Percentiles rank a stretch among this genome's conserved stretches.
Conservation (phyloP, 306 rosid species). For the Dryas octopetala region DNA sequence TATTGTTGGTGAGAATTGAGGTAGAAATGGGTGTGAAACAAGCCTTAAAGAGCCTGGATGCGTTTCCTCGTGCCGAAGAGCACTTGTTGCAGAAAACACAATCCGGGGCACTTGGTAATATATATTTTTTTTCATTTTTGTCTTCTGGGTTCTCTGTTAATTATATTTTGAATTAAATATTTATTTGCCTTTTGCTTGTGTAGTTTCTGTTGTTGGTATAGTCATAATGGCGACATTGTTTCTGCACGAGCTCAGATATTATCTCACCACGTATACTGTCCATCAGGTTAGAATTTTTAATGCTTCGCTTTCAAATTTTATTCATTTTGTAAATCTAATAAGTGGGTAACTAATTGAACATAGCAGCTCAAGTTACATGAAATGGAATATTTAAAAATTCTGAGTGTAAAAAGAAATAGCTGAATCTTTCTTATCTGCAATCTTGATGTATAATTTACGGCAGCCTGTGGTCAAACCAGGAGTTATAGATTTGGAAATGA, state of each 20-base stretch:
- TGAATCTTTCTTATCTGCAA: too few species aligned
- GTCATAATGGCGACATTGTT: conserved; percentile 78
- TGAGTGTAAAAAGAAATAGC: too few species aligned
- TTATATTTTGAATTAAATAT: conserved; percentile 1
- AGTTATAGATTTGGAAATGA: background rate
- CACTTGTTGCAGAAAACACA: conserved; percentile 90
- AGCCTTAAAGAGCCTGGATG: conserved; percentile 74
- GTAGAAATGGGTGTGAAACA: conserved; percentile 70
- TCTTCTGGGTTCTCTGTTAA: background rate
- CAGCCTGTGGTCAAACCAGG: background rate
- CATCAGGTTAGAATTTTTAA: conserved; percentile 62
- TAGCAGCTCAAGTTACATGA: background rate
- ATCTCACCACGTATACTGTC: conserved; percentile 74
- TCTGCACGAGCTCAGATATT: conserved; percentile 86
- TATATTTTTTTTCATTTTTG: background rate
- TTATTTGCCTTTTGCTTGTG: conserved; percentile 17
- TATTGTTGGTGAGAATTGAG: background rate
- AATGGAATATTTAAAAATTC: background rate
- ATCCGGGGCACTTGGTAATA: conserved; percentile 90
- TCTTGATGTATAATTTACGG: too few species aligned
- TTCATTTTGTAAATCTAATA: background rate
- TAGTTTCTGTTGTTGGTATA: conserved; percentile 77
- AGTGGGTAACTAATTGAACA: background rate
- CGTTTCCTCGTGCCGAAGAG: conserved; percentile 97
- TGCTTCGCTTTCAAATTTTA: background rate